These are phyloP conservation scores for Petrea volubilis DNA, from an alignment of 257 asterid species.

Conservation along the genomic window DNA sequence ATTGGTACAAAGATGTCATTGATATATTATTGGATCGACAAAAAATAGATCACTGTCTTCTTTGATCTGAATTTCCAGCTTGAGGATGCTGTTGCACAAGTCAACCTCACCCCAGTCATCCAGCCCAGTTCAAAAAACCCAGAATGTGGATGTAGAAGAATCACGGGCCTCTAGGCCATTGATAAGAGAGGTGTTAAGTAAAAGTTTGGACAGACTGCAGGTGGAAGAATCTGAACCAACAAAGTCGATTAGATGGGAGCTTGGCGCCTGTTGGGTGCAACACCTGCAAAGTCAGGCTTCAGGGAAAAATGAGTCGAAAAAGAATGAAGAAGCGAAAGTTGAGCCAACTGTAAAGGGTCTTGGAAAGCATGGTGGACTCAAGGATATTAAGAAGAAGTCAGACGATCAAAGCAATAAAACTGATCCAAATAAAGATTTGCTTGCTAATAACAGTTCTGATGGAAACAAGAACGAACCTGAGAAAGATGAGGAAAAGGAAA, in stretches of 20 bases:
- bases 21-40: constrained; percentile 1
- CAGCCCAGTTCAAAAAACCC: constrained; percentile 57
- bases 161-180: constrained; percentile 35
- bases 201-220: constrained; percentile 55
- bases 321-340: constrained; percentile 57
- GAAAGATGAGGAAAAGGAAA: constrained; percentile 60
- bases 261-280: constrained; percentile 88
- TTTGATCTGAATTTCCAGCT: constrained; percentile 44
- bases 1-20: not conserved
- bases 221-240: constrained; percentile 46
- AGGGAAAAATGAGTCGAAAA: constrained; percentile 48
- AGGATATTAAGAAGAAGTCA: constrained; percentile 70
- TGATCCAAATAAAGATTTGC: constrained; percentile 43
- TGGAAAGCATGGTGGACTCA: constrained; percentile 74
- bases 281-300: constrained; percentile 70
- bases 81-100: constrained; percentile 78
- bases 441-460: constrained; percentile 37
- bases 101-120: constrained; percentile 51
- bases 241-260: constrained; percentile 77
- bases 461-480: constrained; percentile 44
- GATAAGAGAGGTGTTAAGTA: constrained; percentile 59
- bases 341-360: constrained; percentile 80
- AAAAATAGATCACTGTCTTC: constrained; percentile 15
- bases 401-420: constrained; percentile 51
- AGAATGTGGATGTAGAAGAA: constrained; percentile 55